Evolutionary conservation across 2,329 filamentous ascomycete genomes (phyloP).

Genomic region (Cercospora sojina): DNA sequence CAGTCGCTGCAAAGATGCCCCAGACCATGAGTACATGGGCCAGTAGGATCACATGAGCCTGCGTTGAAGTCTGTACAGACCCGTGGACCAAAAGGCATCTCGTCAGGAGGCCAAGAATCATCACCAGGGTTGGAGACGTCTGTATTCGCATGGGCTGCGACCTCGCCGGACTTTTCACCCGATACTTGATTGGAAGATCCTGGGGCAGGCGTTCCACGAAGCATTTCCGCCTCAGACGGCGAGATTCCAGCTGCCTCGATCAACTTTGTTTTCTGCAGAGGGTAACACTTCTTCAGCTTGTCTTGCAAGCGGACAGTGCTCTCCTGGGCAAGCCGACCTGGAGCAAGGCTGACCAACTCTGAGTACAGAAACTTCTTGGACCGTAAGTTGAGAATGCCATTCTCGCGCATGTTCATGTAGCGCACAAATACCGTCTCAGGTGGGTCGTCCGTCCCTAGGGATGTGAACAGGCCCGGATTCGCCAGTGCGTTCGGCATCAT

Average conservation of each 20-base stretch:
- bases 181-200: background rate
- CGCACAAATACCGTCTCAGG: too few species aligned
- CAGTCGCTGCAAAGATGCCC: background rate
- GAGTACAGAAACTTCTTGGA: background rate
- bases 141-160: background rate
- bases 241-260: background rate
- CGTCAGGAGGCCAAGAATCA: background rate
- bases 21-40: too few species aligned
- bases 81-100: background rate
- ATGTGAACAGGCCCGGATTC: too few species aligned
- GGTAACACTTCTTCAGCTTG: background rate
- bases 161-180: background rate
- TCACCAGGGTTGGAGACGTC: background rate
- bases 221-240: background rate
- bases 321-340: background rate
- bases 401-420: background rate
- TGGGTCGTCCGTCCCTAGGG: too few species aligned
- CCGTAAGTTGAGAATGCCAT: background rate
- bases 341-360: background rate
- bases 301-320: background rate
- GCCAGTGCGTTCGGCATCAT: too few species aligned
- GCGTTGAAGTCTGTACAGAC: background rate
- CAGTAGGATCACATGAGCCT: too few species aligned
- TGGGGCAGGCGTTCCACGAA: background rate
- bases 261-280: background rate